Conservation (phyloP, 805 yeast species). For the Deakozyma indianensis region DNA sequence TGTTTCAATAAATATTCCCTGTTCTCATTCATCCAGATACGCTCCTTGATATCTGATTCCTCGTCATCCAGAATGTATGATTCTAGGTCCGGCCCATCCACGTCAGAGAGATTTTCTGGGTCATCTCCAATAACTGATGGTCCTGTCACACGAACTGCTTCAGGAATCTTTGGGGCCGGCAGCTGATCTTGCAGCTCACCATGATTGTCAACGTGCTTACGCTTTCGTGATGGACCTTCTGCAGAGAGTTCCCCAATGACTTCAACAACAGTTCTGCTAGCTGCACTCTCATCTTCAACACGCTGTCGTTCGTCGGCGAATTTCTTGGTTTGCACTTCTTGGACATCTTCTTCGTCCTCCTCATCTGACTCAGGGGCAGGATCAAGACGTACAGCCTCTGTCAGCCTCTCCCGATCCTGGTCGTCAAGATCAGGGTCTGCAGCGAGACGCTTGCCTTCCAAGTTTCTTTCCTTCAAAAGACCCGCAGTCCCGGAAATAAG, state of each 20-base stretch:
- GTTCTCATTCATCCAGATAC: conserved; percentile 82
- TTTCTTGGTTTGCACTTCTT: background rate
- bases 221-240: background rate
- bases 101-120: conserved; percentile 52
- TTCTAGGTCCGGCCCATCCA: conserved; percentile 71
- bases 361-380: conserved; percentile 8
- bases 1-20: conserved; percentile 76
- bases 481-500: background rate
- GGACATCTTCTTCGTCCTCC: conserved; percentile 2
- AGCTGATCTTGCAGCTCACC: conserved; percentile 4
- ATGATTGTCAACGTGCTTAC: background rate
- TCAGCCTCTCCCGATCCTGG: conserved; percentile 3
- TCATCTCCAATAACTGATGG: conserved; percentile 28
- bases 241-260: background rate
- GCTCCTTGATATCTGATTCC: conserved; percentile 60
- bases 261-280: no score
- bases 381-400: conserved; percentile 6
- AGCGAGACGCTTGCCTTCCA: background rate
- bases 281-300: no score
- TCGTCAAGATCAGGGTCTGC: background rate
- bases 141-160: conserved; percentile 3
- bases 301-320: background rate
- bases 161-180: conserved; percentile 8
- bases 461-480: conserved; percentile 1
- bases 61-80: conserved; percentile 46